phyloP scores from a whole-genome alignment of 805 yeast species.

The Sporopachydermia quercuum region DNA sequence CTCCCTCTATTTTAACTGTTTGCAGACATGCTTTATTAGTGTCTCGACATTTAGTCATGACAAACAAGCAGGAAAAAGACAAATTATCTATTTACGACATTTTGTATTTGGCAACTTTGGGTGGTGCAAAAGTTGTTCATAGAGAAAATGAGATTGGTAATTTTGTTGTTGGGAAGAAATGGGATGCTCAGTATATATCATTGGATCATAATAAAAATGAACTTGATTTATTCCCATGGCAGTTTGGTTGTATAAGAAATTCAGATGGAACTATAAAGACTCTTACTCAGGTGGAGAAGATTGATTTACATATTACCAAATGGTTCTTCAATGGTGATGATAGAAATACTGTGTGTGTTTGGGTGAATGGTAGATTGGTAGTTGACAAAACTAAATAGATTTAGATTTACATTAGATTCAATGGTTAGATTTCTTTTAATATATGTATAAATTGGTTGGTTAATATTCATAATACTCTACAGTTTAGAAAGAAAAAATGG shows the following conservation, averaged over 20 bases:
- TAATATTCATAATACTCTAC: no score
- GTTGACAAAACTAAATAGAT: slow-evolving; percentile 26
- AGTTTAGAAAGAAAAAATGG: no score
- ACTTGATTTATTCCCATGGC: background rate
- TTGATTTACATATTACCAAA: slow-evolving; percentile 53
- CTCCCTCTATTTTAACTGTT: slow-evolving; percentile 46
- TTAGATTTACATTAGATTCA: no score
- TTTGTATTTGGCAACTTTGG: slow-evolving; percentile 68
- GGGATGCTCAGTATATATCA: slow-evolving; percentile 57
- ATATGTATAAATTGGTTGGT: no score
- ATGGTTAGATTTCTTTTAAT: no score
- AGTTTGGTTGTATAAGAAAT: background rate
- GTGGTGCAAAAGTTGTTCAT: slow-evolving; percentile 72
- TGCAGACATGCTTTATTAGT: slow-evolving; percentile 61
- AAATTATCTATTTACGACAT: slow-evolving; percentile 58
- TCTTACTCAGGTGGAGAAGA: slow-evolving; percentile 17
- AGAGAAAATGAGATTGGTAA: slow-evolving; percentile 46
- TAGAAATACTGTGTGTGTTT: slow-evolving; percentile 66
- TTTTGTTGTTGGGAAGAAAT: slow-evolving; percentile 63
- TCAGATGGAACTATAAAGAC: background rate
- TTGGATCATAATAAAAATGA: slow-evolving; percentile 1
- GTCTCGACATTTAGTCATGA: slow-evolving; percentile 57
- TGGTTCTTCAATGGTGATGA: slow-evolving; percentile 96
- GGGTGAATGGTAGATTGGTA: slow-evolving; percentile 67
- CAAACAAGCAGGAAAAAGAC: slow-evolving; percentile 25